Base-by-base conservation (phyloP, 2,329 filamentous ascomycete genomes). In the Helminthosporium solani region DNA sequence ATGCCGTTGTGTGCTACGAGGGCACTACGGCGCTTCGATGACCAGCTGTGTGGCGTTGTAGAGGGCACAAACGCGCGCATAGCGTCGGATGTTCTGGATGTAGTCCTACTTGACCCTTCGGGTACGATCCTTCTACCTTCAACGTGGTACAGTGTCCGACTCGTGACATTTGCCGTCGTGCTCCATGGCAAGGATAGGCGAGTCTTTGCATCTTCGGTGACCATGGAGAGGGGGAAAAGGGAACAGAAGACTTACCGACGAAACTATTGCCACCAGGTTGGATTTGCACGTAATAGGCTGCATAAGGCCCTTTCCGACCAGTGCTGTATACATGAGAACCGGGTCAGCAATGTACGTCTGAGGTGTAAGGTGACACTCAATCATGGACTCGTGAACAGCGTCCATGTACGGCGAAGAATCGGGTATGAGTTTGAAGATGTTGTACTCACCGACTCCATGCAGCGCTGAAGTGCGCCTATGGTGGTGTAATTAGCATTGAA, bases 291-390 rank as follows among this genome's bases (percentile, higher is more conserved):
- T 95, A 96, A 73, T 96, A 50, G 14, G 47, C 43, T 28, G 47
- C 49, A 69, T 94, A 95, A 8, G 87, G 85, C 0, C 89, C 89
- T 70, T 95, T 95, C 46, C 86, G 81, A 16, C 90, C 89, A 0
- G 88, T 92, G 16, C 47, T 50, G 42, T 20, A 89, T 82, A 43
- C 87, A 91, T 27, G 40, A 15, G 15, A 27, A 44, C 36, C 34
- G 19, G 28, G 16, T 50, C 38, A 50, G 47, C 43, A 37, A 83
- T 12, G 12, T n/a, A 20, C 20, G 31, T 34, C 38, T 16, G 23
- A 25, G 31, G 25, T 9, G 28, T 18, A 18, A 42, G 27, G 40
- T 41, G 27, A 31, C 16, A 30, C 28, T 30, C 16, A 18, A 21
- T 21, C 27, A 11, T 37, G 12, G 23, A n/a, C 27, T 12, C 4